Base-by-base conservation (phyloP, 306 rosid genomes). In the Cicer cuneatum region DNA sequence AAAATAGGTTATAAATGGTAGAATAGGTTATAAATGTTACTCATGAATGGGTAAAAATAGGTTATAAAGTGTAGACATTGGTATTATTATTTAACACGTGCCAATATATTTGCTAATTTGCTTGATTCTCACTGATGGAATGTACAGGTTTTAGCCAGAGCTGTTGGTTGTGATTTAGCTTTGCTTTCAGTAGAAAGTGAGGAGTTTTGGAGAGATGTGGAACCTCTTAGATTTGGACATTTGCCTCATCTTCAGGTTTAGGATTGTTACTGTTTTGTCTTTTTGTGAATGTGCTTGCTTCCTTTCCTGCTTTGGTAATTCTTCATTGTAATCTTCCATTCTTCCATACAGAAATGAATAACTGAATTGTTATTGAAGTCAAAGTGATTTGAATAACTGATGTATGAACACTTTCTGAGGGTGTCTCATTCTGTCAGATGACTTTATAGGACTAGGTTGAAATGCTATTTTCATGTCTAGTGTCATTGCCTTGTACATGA, bases 231-330 rank as follows among this genome's bases (percentile, higher is more conserved):
- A 63, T 82, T 94, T 48, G 99, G 99, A 70, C 84, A 79, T 78
- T 83, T 94, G 92, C 99, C 99, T 24, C 87, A 85, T 75, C 99
- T 94, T 85, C 99, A 94, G 99, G 97, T 94, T 80, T 82, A 70
- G 41, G 84, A 15, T 45, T 68, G 21, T 46, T 72, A 14, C 43
- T 48, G 45, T 37, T 54, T 56, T 59, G 21, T 74, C 49, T 8
- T 77, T 41, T 46, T 54, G 3, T 73, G 62, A 52, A 12, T 80
- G 72, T 57, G 46, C 40, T 61, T 66, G 47, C 75, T 65, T 76
- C 57, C 49, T 43, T 65, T 76, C 49, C 49, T 43, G 53, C 54
- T 43, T 24, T 72, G 56, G 39, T 76, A 16, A 64, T 48, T 71
- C 5, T 71, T 76, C 49, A 16, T 52, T 61, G 33, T 51, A 69